phyloP scores from a whole-genome alignment of 2,329 filamentous ascomycete species.

The Calonectria multiphialidica region DNA sequence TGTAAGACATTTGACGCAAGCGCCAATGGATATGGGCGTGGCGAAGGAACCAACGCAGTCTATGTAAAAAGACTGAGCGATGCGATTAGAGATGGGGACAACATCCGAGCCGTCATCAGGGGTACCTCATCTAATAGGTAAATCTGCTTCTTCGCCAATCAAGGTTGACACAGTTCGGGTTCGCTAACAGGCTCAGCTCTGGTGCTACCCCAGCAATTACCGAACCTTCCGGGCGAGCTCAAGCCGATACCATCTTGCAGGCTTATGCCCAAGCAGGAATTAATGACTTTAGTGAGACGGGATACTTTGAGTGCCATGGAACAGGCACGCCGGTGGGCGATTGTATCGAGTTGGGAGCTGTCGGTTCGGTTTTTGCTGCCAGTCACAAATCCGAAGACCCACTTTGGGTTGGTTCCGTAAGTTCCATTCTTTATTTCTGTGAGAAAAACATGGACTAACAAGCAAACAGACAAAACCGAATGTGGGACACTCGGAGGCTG shows the following conservation, averaged over 20 bases:
- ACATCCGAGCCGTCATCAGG: constrained; percentile 62
- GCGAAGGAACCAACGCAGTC: constrained; percentile 67
- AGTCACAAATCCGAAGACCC: constrained; percentile 35
- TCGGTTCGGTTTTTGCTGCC: constrained; percentile 47
- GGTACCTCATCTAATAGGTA: constrained; percentile 48
- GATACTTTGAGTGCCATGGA: constrained; percentile 46
- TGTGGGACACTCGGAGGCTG: constrained; percentile 44
- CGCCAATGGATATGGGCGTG: constrained; percentile 62
- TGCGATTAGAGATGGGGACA: constrained; percentile 65
- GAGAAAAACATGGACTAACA: constrained; percentile 30
- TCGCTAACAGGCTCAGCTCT: constrained; percentile 49
- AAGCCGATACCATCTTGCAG: constrained; percentile 51
- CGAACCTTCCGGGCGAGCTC: constrained; percentile 59
- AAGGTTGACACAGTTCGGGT: constrained; percentile 38
- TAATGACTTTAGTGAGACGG: constrained; percentile 38
- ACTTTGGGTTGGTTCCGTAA: constrained; percentile 59
- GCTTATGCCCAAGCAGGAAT: constrained; percentile 38
- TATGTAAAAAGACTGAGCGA: constrained; percentile 66
- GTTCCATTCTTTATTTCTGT: constrained; percentile 33
- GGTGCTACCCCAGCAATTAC: constrained; percentile 63
- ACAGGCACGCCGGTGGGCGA: constrained; percentile 47
- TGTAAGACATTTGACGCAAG: constrained; percentile 54
- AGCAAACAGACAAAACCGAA: constrained; percentile 44
- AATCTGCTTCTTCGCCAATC: constrained; percentile 36
- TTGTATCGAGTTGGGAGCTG: constrained; percentile 46